phyloP scores from a whole-genome alignment of 2,329 filamentous ascomycete genomes.

The Fusarium sacchari region DNA sequence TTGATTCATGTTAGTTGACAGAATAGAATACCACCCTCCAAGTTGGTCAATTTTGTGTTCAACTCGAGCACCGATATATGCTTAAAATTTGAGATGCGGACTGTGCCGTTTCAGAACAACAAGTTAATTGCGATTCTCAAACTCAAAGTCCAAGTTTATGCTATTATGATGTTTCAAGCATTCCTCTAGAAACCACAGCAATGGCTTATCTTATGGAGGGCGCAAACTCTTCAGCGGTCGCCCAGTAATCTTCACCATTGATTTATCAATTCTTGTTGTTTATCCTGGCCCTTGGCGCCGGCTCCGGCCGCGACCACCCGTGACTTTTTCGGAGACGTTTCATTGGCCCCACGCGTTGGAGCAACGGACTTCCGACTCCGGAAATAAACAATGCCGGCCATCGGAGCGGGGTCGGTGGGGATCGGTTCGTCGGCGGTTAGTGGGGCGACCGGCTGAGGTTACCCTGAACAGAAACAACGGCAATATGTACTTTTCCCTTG shows the following conservation, averaged over 20 bases:
- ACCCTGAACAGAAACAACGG: slow-evolving; percentile 16
- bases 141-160: neutral
- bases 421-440: slow-evolving; percentile 11
- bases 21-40: neutral
- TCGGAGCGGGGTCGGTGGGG: slow-evolving; percentile 29
- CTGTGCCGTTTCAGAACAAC: neutral
- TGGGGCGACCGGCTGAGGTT: neutral
- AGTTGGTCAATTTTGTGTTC: neutral
- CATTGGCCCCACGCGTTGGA: slow-evolving; percentile 14
- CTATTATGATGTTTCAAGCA: neutral
- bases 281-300: neutral
- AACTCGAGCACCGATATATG: neutral
- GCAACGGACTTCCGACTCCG: slow-evolving; percentile 24
- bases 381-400: slow-evolving; percentile 23
- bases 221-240: neutral
- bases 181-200: neutral
- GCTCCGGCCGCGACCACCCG: slow-evolving; percentile 22
- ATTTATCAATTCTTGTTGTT: slow-evolving; percentile 32
- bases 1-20: neutral
- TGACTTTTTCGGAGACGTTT: slow-evolving; percentile 14
- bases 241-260: neutral
- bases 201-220: neutral
- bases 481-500: neutral
- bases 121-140: neutral
- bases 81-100: neutral